Percentiles rank a stretch among this genome's conserved stretches.
These are phyloP conservation scores for Pestalotiopsis sp. DNA, from an alignment of 2,329 filamentous ascomycete genomes.

Conservation along the genomic window DNA sequence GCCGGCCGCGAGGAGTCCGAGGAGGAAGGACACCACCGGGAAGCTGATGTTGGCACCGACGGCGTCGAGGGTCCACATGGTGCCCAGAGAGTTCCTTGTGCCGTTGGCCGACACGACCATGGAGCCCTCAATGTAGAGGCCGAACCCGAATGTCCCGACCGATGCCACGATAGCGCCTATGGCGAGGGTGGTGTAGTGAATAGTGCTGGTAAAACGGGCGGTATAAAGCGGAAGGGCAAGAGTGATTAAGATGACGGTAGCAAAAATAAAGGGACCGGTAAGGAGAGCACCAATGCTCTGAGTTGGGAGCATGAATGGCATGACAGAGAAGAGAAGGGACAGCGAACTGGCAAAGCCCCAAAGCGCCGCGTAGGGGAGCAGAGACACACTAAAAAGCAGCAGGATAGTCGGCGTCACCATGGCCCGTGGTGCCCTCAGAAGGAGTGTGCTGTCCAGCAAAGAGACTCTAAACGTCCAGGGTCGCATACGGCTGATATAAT, in stretches of 20 bases:
- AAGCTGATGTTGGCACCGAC: conserved; percentile 36
- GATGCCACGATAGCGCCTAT: conserved; percentile 42
- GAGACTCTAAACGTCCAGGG: conserved; percentile 39
- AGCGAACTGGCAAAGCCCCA: conserved; percentile 51
- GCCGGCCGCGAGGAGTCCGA: conserved; percentile 51
- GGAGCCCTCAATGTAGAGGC: conserved; percentile 42
- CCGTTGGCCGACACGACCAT: conserved; percentile 32
- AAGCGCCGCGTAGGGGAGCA: conserved; percentile 48
- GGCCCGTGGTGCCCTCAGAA: conserved; percentile 51
- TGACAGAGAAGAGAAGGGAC: conserved; percentile 48
- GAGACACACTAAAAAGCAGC: conserved; percentile 47
- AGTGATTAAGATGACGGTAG: conserved; percentile 33
- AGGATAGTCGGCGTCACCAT: conserved; percentile 52
- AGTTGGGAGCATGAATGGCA: conserved; percentile 45
- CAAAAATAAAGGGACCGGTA: conserved; percentile 46
- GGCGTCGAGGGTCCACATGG: conserved; percentile 26
- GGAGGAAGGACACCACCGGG: conserved; percentile 45
- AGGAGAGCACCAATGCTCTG: conserved; percentile 47
- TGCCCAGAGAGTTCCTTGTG: conserved; percentile 27
- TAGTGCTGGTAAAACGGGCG: conserved; percentile 34
- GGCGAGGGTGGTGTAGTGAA: conserved; percentile 38
- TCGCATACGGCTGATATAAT: conserved; percentile 44
- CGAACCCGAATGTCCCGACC: conserved; percentile 47
- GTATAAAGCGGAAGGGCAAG: conserved; percentile 36
- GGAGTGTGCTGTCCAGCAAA: conserved; percentile 28